Base-by-base conservation (phyloP, 768 basidiomycete species). In the Suillus sp. region DNA sequence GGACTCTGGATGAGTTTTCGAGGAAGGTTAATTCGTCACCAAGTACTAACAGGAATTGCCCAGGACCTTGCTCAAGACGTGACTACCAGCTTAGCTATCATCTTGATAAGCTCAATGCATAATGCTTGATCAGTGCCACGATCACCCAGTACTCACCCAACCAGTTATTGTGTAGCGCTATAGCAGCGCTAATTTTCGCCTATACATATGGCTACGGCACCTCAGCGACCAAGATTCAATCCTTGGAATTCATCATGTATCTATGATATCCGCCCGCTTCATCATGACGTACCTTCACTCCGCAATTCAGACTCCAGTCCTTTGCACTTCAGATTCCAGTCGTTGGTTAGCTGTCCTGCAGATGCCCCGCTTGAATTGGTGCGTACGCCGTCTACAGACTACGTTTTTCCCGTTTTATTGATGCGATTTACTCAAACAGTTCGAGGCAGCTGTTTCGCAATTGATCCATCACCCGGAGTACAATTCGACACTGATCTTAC, bases 381-480 rank as follows among this genome's bases (percentile, higher is more conserved):
- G 65, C 71, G 81, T 62, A 16, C 51, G 20, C 38, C 38, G 14
- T 54, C 9, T 18, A 3, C 42, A 14, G 13, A 14, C 18, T 47
- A 25, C 16, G 18, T 47, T 8, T 8, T 43, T 20, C 18, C n/a
- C 13, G 45, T 25, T 18, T 45, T 10, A 55, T 22, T 45, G 40
- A 42, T 27, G n/a, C 34, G 56, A 35, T 59, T 32, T 51, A 48
- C 55, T 40, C 58, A 40, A 55, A 20, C 65, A 95, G 93, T 97
- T 97, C 71, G 85, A 90, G 66, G 70, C 74, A 1, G 92, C 91
- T 0, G 73, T 90, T 37, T 84, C 83, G 30, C 90, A 93, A 65
- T 79, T 96, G 20, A 80, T 95, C 8, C 84, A 91, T 42, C 94
- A 96, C 71, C 96, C 96, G 7, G 96, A 98, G 71, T 93, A 93